Conservation (phyloP, 352 stramenopile species). For the Thalassiosira oceanica region DNA sequence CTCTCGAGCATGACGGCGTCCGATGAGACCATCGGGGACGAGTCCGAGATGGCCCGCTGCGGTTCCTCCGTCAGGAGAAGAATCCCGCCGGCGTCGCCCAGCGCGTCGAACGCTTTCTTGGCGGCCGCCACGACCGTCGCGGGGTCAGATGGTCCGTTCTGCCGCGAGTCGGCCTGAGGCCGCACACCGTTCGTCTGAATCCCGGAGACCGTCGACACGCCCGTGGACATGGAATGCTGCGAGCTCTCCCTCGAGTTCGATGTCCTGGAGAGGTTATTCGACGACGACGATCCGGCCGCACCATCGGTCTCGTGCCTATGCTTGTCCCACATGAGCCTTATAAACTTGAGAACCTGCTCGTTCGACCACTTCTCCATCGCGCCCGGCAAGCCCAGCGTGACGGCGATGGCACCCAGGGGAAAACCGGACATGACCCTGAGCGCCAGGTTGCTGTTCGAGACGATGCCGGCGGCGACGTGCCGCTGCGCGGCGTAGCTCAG, state of each 20-base stretch:
- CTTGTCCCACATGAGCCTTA: constrained; percentile 76
- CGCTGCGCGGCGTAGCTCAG: constrained; percentile 72
- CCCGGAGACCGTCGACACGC: not conserved
- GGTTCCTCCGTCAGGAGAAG: constrained; percentile 41
- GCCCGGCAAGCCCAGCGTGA: constrained; percentile 67
- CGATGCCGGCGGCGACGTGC: constrained; percentile 77
- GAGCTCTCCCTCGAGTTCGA: constrained; percentile 21
- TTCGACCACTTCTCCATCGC: constrained; percentile 76
- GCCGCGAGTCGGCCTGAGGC: not conserved
- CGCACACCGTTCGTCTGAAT: not conserved
- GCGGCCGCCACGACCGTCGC: constrained; percentile 64
- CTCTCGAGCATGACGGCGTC: constrained; percentile 68
- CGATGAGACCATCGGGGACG: constrained; percentile 53
- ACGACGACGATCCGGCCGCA: constrained; percentile 1
- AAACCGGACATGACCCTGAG: constrained; percentile 71
- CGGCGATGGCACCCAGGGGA: constrained; percentile 65
- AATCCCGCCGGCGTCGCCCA: constrained; percentile 60
- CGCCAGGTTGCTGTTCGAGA: constrained; percentile 67
- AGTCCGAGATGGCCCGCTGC: constrained; percentile 48
- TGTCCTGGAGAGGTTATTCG: too few species aligned
- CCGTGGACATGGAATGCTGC: constrained; percentile 11
- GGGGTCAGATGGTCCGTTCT: constrained; percentile 57
- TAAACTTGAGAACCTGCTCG: constrained; percentile 76
- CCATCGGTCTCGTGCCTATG: constrained; percentile 33
- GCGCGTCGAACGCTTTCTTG: constrained; percentile 66